These are phyloP conservation scores for Euphorbia peplus DNA, from an alignment of 345 rosid genomes.

Conservation along the genomic window DNA sequence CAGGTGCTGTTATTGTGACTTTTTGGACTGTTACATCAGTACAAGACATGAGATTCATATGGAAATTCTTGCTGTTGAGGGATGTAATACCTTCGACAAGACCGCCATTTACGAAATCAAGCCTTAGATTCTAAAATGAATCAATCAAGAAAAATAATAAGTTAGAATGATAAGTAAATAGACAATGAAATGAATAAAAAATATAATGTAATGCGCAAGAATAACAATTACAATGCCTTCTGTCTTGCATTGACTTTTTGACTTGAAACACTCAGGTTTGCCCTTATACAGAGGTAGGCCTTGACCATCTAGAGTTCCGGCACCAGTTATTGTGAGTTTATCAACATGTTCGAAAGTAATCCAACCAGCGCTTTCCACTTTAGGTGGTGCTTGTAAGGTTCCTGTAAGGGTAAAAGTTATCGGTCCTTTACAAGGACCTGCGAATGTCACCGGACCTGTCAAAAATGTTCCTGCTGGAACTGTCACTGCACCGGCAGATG, in stretches of 20 bases:
- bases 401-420: not conserved
- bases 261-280: not conserved
- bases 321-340: not conserved
- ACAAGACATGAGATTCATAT: not conserved
- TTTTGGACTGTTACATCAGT: not conserved
- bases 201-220: too few species aligned
- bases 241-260: not conserved
- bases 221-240: too few species aligned
- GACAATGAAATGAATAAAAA: too few species aligned
- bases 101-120: not conserved
- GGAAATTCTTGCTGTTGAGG: constrained; percentile 2
- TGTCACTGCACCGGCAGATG: not conserved
- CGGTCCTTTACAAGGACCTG: not conserved
- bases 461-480: not conserved
- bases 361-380: not conserved
- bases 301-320: not conserved
- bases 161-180: too few species aligned
- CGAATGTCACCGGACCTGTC: not conserved
- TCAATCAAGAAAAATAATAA: too few species aligned
- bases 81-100: not conserved
- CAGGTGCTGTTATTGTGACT: not conserved
- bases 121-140: not conserved
- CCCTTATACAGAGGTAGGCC: not conserved
- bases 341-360: not conserved
- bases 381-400: not conserved